Base-by-base conservation (phyloP, 2,329 filamentous ascomycete species). In the Cladophialophora psammophila region DNA sequence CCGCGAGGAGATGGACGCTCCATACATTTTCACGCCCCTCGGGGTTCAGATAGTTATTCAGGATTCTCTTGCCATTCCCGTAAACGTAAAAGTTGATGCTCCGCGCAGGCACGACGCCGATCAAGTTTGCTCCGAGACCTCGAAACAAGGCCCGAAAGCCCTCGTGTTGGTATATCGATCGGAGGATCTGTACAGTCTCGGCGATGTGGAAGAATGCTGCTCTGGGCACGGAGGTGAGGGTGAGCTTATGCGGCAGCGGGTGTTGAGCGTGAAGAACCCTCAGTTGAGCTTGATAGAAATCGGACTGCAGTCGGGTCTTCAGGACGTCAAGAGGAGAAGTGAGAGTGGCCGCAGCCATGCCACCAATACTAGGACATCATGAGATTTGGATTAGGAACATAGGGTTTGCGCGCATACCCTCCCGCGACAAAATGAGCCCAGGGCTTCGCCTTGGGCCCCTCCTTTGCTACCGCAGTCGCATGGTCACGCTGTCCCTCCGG, bases 31-130 rank as follows among this genome's bases (percentile, higher is more conserved):
- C 72, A 31, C 69, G 69, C 87, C 73, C 88, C 77, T 57, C 90
- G 88, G 72, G 87, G 76, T 79, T 94, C 76, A 92, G 88, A 73
- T 90, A 86, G 60, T 92, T 85, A 32, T 90, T 89, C 67, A 96
- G 89, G 56, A 96, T 81, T 36, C 90, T 86, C 81, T 98, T 98
- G 72, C 93, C 91, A 76, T 96, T 98, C 59, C 93, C 93, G 77
- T 97, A 97, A 13, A 92, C 89, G 81, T 90, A 97, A 78, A 98
- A 98, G 79, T 96, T 96, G 80, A 97, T 97, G 60, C 91, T 90
- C 68, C 93, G 86, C 18, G 94, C 94, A 1, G 94, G 94, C 8
- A 97, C 91, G 2, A 97, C 93, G 64, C 94, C 94, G 7, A 95
- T 85, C 7, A 97, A 84, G 78, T 96, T 97, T 0, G 94, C 94